Base-by-base conservation (phyloP, 2,329 filamentous ascomycete genomes). In the Aspergillus neotritici region DNA sequence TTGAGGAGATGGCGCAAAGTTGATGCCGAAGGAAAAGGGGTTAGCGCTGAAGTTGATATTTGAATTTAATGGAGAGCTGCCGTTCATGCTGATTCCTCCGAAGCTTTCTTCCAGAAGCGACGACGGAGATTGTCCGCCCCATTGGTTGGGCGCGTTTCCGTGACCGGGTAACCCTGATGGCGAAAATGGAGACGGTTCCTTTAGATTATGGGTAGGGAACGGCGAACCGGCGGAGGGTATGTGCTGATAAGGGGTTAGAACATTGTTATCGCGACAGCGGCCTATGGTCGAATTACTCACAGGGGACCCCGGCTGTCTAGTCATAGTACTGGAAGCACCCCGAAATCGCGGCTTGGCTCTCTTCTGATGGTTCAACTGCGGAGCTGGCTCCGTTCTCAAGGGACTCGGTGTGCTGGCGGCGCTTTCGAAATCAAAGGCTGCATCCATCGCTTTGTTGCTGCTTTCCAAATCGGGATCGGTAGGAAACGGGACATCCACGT, bases 351-450 rank as follows among this genome's bases (percentile, higher is more conserved):
- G 49, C 44, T 54, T 63, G 6, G 54, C 45, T 14, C 41, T 48
- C 39, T 54, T 59, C 31, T 55, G 53, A 5, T 34, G 33, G 45
- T 56, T 62, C 31, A 54, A 43, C 31, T 52, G 52, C 31, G 52
- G 48, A 14, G 51, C 50, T 14, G 52, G 48, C 35, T 61, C 62
- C 29, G 46, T 48, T 40, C 62, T 70, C 45, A 67, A 57, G 31
- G 59, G 68, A 47, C 67, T 72, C 2, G 70, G 69, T 30, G 68
- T 72, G 52, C 69, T 72, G 6, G 68, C 69, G 28, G 70, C 70
- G 46, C 69, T 72, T 34, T 72, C 69, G 48, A 73, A 73, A 49
- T 73, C 70, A 45, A 73, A 73, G 10, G 68, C 69, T 21, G 69
- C 69, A 50, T 70, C 69, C 70, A 73, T 72, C 12, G 67, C 68